These are phyloP conservation scores for Apophysomyces trapeziformis DNA, from an alignment of 371 early-diverging fungal species.

Conservation along the genomic window DNA sequence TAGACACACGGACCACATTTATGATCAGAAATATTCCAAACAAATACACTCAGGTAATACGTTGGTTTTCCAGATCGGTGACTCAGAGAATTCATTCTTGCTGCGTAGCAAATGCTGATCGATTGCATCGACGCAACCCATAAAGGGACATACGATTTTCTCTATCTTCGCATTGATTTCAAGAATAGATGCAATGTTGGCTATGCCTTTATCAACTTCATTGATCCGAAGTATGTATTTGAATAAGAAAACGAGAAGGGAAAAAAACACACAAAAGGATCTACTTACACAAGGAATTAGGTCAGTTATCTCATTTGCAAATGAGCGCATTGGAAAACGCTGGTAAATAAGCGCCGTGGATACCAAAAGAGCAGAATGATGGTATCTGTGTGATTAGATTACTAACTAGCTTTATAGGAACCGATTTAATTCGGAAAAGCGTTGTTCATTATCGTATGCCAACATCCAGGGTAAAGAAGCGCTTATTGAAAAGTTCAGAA, in stretches of 20 bases:
- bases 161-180: constrained; percentile 93
- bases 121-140: constrained; percentile 82
- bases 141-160: constrained; percentile 77
- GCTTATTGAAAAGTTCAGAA: constrained; percentile 86
- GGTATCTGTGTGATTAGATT: not conserved
- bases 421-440: constrained; percentile 88
- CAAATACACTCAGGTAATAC: constrained; percentile 74
- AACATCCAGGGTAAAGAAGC: constrained; percentile 84
- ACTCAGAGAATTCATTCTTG: not conserved
- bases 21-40: constrained; percentile 96
- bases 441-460: constrained; percentile 86
- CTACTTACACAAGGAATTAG: constrained; percentile 24
- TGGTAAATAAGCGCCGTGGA: constrained; percentile 48
- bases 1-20: constrained; percentile 76
- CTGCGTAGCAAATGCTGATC: constrained; percentile 71
- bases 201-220: constrained; percentile 93
- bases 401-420: constrained; percentile 46
- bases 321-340: constrained; percentile 78
- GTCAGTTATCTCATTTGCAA: constrained; percentile 73
- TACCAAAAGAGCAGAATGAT: not conserved
- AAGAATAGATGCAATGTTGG: constrained; percentile 86
- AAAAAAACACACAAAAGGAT: not conserved
- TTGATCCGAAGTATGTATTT: constrained; percentile 48
- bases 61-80: not conserved
- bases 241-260: too few species aligned